A percentile compares a stretch with the other conserved stretches of the same genome.
phyloP scores from a whole-genome alignment of 805 yeast species.

The Spathaspora girioi region DNA sequence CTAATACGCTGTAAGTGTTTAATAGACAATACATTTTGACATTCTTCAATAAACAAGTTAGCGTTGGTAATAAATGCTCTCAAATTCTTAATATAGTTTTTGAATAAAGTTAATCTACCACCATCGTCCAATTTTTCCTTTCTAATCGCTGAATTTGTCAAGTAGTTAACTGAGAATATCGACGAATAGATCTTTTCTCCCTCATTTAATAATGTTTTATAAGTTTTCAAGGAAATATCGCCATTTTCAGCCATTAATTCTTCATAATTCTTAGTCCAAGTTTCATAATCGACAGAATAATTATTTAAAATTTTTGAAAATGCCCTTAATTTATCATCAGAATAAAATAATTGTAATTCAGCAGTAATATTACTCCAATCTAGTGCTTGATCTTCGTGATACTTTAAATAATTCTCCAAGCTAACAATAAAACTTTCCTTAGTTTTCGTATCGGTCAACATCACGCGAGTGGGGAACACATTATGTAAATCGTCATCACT shows the following conservation, averaged over 20 bases:
- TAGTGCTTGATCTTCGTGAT: slow-evolving; percentile 6
- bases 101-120: slow-evolving; percentile 7
- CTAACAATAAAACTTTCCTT: slow-evolving; percentile 31
- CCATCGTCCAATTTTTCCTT: slow-evolving; percentile 3
- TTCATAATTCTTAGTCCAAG: slow-evolving; percentile 51
- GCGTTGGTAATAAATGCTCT: slow-evolving; percentile 42
- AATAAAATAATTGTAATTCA: slow-evolving; percentile 44
- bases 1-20: slow-evolving; percentile 50
- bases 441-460: slow-evolving; percentile 27
- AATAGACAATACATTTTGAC: slow-evolving; percentile 49
- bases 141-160: slow-evolving; percentile 5
- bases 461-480: slow-evolving; percentile 53
- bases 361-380: slow-evolving; percentile 9
- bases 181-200: slow-evolving; percentile 50
- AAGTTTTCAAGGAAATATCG: slow-evolving; percentile 44
- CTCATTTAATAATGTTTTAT: slow-evolving; percentile 45
- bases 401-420: slow-evolving; percentile 26
- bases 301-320: slow-evolving; percentile 33
- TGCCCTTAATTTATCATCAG: slow-evolving; percentile 50
- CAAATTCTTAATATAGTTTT: slow-evolving; percentile 22
- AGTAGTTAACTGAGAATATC: slow-evolving; percentile 24
- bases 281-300: slow-evolving; percentile 43
- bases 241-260: slow-evolving; percentile 34
- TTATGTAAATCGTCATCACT: slow-evolving; percentile 52
- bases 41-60: slow-evolving; percentile 51